Percentiles rank a stretch among this genome's conserved stretches.
Evolutionary conservation across 2,329 filamentous ascomycete species (phyloP).

Genomic region (Tolypocladium inflatum): DNA sequence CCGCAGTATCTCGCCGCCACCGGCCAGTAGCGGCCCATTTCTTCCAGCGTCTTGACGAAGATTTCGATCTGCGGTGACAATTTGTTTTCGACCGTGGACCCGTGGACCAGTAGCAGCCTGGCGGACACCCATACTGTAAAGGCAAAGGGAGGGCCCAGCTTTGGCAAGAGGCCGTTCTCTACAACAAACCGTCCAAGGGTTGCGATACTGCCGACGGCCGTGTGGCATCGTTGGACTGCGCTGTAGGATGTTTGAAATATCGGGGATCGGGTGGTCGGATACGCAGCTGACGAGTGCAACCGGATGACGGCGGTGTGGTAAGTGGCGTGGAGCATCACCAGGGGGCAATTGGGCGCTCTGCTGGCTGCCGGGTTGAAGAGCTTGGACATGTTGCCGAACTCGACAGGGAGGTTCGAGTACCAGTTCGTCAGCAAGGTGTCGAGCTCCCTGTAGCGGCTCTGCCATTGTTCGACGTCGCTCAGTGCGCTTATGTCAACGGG

Average conservation of each 20-base stretch:
- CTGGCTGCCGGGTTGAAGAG: conserved; percentile 57
- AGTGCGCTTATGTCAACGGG: conserved; percentile 81
- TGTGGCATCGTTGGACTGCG: conserved; percentile 73
- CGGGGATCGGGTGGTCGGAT: conserved; percentile 77
- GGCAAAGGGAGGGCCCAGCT: conserved; percentile 81
- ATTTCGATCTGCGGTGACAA: conserved; percentile 71
- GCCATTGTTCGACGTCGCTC: conserved; percentile 83
- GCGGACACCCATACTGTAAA: conserved; percentile 91
- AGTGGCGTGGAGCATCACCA: conserved; percentile 86
- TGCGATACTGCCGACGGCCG: conserved; percentile 74
- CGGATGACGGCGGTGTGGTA: conserved; percentile 87
- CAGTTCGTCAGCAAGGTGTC: conserved; percentile 71
- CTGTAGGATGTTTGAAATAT: conserved; percentile 86
- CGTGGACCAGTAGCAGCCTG: conserved; percentile 77
- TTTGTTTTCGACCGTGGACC: conserved; percentile 78
- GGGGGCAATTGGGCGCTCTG: conserved; percentile 67
- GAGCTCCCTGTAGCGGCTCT: conserved; percentile 75
- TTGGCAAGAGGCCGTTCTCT: conserved; percentile 62
- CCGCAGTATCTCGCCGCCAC: conserved; percentile 75
- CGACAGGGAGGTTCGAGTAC: conserved; percentile 74
- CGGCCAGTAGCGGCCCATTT: conserved; percentile 77
- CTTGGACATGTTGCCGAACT: conserved; percentile 77
- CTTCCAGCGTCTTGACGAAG: conserved; percentile 71
- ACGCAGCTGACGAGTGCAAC: conserved; percentile 84
- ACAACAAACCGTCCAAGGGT: conserved; percentile 71